Percentiles rank a stretch among this genome's conserved stretches.
Conservation (phyloP, 2,329 filamentous ascomycete genomes). For the Aspergillus melleus region DNA sequence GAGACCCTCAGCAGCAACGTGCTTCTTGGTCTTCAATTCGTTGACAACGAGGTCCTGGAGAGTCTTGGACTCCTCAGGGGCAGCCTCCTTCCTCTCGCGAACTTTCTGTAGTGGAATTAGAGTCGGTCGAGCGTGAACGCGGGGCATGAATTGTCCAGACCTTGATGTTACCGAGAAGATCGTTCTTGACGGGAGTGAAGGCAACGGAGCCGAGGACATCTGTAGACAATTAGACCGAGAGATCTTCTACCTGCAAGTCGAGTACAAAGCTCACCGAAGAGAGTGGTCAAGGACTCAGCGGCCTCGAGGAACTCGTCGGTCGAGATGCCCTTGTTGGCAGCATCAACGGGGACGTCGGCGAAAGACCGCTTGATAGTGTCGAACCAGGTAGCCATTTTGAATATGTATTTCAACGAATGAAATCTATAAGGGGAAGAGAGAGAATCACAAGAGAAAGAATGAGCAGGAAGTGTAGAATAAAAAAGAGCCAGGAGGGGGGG, state of each 20-base stretch:
- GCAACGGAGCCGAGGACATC: conserved; percentile 67
- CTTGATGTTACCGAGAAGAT: conserved; percentile 90
- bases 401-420: conserved; percentile 4
- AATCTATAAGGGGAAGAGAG: conserved; percentile 3
- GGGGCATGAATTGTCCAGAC: conserved; percentile 47
- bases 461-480: conserved; percentile 9
- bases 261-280: conserved; percentile 67
- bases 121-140: neutral
- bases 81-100: conserved; percentile 74
- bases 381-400: conserved; percentile 67
- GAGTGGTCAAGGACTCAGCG: conserved; percentile 77
- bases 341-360: conserved; percentile 74
- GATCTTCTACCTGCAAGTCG: neutral
- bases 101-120: conserved; percentile 67
- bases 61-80: conserved; percentile 75
- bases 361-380: conserved; percentile 83
- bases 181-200: conserved; percentile 86
- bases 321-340: conserved; percentile 71
- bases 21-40: conserved; percentile 87
- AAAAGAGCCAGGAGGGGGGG: conserved; percentile 2
- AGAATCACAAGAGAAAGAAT: conserved; percentile 12
- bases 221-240: conserved; percentile 26
- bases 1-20: conserved; percentile 83
- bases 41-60: conserved; percentile 82
- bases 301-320: conserved; percentile 91